phyloP scores from a whole-genome alignment of 495 filamentous ascomycete genomes.

The Aspergillus funiculosus region DNA sequence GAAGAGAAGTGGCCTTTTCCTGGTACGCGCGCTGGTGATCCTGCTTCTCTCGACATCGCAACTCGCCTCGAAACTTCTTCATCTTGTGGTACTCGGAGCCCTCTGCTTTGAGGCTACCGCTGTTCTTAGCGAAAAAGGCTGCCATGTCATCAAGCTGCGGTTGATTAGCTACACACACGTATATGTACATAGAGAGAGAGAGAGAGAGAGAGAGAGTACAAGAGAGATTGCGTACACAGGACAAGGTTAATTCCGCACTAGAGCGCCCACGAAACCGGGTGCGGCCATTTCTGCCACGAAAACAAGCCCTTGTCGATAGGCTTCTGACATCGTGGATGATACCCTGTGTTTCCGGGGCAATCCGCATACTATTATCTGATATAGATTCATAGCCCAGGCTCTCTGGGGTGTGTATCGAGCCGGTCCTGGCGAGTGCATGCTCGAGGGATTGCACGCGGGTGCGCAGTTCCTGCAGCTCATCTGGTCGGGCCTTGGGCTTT shows the following conservation, averaged over 20 bases:
- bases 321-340: conserved; percentile 30
- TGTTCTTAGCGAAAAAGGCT: conserved; percentile 37
- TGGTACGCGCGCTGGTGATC: conserved; percentile 34
- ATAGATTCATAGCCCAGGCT: conserved; percentile 22
- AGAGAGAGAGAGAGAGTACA: no score
- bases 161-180: no score
- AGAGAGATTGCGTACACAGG: conserved; percentile 43
- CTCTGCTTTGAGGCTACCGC: conserved; percentile 22
- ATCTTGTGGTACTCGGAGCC: conserved; percentile 30
- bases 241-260: conserved; percentile 39
- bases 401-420: conserved; percentile 25
- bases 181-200: no score
- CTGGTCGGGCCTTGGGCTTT: conserved; percentile 24
- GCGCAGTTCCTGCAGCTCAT: conserved; percentile 34
- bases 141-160: conserved; percentile 44
- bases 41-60: conserved; percentile 32
- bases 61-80: conserved; percentile 29
- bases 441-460: conserved; percentile 30
- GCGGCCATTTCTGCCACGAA: conserved; percentile 45
- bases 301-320: conserved; percentile 29
- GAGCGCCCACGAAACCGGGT: conserved; percentile 47
- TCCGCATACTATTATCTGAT: conserved; percentile 19
- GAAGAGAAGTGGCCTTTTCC: conserved; percentile 36
- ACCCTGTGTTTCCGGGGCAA: conserved; percentile 20
- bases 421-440: conserved; percentile 23